phyloP scores from a whole-genome alignment of 83 land plant genomes.

The Diphasiastrum complanatum region DNA sequence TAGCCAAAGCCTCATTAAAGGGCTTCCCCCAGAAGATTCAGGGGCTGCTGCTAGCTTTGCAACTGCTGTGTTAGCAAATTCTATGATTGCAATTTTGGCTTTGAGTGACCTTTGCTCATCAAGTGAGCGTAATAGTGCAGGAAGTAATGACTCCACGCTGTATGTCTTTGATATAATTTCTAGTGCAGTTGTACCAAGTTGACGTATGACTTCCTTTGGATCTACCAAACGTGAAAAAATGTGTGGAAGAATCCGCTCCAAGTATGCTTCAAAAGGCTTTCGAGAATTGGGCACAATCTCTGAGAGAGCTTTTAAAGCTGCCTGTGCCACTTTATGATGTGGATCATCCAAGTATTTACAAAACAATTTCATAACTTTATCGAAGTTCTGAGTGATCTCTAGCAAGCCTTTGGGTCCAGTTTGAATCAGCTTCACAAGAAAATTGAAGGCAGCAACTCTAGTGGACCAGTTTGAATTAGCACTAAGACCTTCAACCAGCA shows the following conservation, averaged over 20 bases:
- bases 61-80: slow-evolving; percentile 15
- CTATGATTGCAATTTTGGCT: slow-evolving; percentile 9
- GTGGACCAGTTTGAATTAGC: slow-evolving; percentile 7
- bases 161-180: slow-evolving; percentile 3
- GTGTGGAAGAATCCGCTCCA: slow-evolving; percentile 13
- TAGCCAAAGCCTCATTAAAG: slow-evolving; percentile 9
- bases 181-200: slow-evolving; percentile 9
- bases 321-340: no score
- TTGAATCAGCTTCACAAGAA: slow-evolving; percentile 1
- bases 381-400: slow-evolving; percentile 13
- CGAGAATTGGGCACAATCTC: slow-evolving; percentile 3
- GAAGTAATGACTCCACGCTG: slow-evolving; percentile 3
- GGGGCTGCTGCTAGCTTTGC: not conserved
- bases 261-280: slow-evolving; percentile 8
- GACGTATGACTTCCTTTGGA: slow-evolving; percentile 9
- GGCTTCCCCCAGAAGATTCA: slow-evolving; percentile 1
- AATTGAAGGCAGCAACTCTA: slow-evolving; percentile 2
- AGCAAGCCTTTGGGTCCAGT: slow-evolving; percentile 2
- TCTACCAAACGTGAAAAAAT: slow-evolving; percentile 9
- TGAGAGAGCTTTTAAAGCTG: slow-evolving; percentile 1
- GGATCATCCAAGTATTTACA: slow-evolving; percentile 9
- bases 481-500: slow-evolving; percentile 9
- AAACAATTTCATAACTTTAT: slow-evolving; percentile 10
- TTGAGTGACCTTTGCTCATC: slow-evolving; percentile 14
- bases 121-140: slow-evolving; percentile 10